Conservation (phyloP, 208 protist species). For the Lotmaria passim region DNA sequence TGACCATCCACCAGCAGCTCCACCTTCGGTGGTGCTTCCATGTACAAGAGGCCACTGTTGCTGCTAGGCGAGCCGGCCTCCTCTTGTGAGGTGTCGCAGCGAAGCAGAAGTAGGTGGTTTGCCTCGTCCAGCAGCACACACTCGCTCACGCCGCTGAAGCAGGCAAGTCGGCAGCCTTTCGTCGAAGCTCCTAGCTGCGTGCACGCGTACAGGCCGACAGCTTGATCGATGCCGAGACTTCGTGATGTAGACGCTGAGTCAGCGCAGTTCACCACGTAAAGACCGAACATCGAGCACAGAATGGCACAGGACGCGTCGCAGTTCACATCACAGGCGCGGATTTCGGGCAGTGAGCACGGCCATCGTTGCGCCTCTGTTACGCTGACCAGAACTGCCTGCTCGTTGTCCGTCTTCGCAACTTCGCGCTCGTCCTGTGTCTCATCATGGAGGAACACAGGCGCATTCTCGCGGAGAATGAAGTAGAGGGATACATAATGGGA, state of each 20-base stretch:
- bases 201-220: slow-evolving; percentile 1
- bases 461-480: neutral
- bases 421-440: neutral
- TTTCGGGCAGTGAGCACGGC: slow-evolving; percentile 10
- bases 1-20: slow-evolving; percentile 69
- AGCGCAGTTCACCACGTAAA: slow-evolving; percentile 11
- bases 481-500: slow-evolving; percentile 8
- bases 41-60: neutral
- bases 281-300: slow-evolving; percentile 4
- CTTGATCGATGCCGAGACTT: neutral
- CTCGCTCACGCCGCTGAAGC: slow-evolving; percentile 20
- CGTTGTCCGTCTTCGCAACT: neutral
- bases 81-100: neutral
- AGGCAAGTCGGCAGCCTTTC: slow-evolving; percentile 15
- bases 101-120: slow-evolving; percentile 34
- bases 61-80: neutral
- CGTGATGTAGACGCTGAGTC: neutral
- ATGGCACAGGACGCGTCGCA: slow-evolving; percentile 14
- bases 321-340: slow-evolving; percentile 16
- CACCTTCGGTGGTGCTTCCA: slow-evolving; percentile 24
- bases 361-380: slow-evolving; percentile 8
- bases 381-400: neutral
- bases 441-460: slow-evolving; percentile 12
- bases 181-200: slow-evolving; percentile 25
- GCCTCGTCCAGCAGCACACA: slow-evolving; percentile 29